phyloP scores from a whole-genome alignment of 106 monocot species.

The Phalaenopsis aphrodite region DNA sequence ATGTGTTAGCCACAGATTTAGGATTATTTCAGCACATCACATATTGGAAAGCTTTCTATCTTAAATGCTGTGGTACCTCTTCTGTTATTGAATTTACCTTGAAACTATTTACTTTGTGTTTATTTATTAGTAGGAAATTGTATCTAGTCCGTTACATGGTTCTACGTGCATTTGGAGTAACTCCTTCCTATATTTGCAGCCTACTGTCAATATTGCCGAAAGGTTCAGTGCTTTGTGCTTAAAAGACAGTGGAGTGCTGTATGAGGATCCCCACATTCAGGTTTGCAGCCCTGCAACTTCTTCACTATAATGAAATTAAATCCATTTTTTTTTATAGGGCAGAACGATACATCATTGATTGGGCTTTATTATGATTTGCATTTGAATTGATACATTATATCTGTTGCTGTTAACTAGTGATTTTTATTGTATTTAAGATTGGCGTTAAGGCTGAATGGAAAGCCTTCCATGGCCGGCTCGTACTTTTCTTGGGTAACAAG shows the following conservation, averaged over 20 bases:
- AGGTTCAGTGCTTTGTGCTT: constrained; percentile 74
- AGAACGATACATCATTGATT: neutral
- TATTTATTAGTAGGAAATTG: constrained; percentile 4
- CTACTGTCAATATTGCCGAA: constrained; percentile 72
- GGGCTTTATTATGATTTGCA: neutral
- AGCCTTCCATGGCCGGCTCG: constrained; percentile 74
- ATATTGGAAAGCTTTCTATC: neutral
- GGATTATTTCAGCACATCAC: neutral
- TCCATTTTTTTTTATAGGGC: neutral
- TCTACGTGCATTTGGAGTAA: neutral
- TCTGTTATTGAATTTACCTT: neutral
- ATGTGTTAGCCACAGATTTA: neutral
- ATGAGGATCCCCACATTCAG: constrained; percentile 96
- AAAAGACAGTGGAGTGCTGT: constrained; percentile 94
- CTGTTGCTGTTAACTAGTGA: neutral
- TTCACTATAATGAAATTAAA: neutral
- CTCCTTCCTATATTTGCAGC: constrained; percentile 39
- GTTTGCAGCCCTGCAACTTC: constrained; percentile 25
- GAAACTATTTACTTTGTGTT: neutral
- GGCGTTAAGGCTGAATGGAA: constrained; percentile 94
- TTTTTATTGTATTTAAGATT: constrained; percentile 36
- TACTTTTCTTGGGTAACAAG: constrained; percentile 97
- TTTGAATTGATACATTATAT: neutral
- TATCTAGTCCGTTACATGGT: neutral
- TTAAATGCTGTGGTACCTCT: neutral